Evolutionary conservation across 441 rosid species (phyloP).

Genomic region (Sinapis alba): DNA sequence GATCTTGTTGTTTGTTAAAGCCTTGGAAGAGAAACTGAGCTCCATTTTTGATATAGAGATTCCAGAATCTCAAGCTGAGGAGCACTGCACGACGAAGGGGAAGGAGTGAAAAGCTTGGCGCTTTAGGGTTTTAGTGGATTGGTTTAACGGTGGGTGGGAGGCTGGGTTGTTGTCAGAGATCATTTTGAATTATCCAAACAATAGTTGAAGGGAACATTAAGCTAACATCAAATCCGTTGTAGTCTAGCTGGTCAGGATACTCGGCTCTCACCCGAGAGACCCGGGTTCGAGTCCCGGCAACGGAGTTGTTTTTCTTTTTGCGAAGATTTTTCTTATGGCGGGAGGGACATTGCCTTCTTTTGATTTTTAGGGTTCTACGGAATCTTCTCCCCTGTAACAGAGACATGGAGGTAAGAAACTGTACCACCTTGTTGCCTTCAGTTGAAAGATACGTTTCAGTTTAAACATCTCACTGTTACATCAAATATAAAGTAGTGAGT

Average conservation of each 20-base stretch:
- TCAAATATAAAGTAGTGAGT: too few relatives aligned
- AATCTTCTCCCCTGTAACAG: constrained; percentile 33
- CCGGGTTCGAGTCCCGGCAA: constrained; percentile 64
- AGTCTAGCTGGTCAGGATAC: constrained; percentile 98
- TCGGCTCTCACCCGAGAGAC: constrained; percentile 99
- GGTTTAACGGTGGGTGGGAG: not conserved
- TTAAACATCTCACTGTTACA: too few relatives aligned
- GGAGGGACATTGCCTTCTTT: too few relatives aligned
- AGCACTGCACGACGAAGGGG: not conserved
- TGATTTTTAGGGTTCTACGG: too few relatives aligned
- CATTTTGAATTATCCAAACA: not conserved
- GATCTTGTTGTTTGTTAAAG: constrained; percentile 34
- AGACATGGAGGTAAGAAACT: constrained; percentile 57
- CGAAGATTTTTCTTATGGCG: too few relatives aligned
- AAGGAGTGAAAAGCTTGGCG: not conserved
- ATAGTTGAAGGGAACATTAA: not conserved
- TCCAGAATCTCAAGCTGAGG: constrained; percentile 15
- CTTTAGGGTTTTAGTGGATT: constrained; percentile 33
- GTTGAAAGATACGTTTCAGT: not conserved
- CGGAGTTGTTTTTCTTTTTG: not conserved
- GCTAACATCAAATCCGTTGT: constrained; percentile 55
- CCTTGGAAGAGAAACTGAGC: constrained; percentile 40
- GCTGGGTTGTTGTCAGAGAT: not conserved
- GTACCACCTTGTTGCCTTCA: not conserved
- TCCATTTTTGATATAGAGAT: constrained; percentile 26